phyloP scores from a whole-genome alignment of 2,329 filamentous ascomycete genomes.

The Botrytis aclada region DNA sequence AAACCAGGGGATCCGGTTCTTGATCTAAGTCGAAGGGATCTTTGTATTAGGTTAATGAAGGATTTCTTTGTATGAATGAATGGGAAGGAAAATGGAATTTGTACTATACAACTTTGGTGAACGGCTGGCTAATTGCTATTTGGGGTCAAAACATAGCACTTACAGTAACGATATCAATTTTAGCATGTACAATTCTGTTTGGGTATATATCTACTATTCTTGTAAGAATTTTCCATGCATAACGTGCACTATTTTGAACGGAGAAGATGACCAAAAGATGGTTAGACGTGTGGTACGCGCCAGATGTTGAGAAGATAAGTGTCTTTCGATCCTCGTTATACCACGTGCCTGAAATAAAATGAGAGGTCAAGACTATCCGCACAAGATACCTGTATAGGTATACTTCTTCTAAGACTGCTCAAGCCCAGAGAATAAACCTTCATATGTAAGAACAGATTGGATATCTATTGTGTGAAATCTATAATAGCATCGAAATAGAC shows the following conservation, averaged over 20 bases:
- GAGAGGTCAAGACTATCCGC: no score
- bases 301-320: background rate
- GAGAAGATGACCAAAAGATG: background rate
- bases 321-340: no score
- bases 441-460: no score
- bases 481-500: no score
- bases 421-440: no score
- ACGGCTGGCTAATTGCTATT: conserved; percentile 6
- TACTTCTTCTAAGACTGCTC: no score
- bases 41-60: background rate
- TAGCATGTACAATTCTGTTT: conserved; percentile 8
- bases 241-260: background rate
- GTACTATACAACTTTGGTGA: conserved; percentile 18
- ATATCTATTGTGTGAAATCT: no score
- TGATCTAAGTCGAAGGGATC: background rate
- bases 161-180: conserved; percentile 9
- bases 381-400: no score
- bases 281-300: background rate
- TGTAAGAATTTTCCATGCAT: background rate
- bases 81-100: background rate
- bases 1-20: background rate
- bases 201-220: background rate
- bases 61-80: background rate
- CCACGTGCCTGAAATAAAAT: no score
- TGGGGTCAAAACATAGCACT: background rate